These are phyloP conservation scores for Glycyrrhiza uralensis DNA, from an alignment of 306 rosid genomes.

Conservation along the genomic window DNA sequence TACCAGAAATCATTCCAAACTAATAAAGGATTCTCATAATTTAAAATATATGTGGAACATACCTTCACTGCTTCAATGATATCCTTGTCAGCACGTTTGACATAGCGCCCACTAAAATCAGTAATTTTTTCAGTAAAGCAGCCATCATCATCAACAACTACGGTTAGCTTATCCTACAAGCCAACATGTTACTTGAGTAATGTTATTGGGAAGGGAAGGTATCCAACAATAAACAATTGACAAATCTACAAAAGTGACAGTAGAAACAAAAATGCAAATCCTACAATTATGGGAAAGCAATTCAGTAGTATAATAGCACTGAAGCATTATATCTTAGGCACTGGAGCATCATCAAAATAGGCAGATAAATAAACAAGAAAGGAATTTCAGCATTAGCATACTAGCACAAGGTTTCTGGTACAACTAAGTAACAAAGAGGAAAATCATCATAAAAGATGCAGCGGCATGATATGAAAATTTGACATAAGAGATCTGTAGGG, in stretches of 20 bases:
- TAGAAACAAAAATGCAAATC: neutral
- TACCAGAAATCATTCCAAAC: neutral
- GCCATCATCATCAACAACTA: slow-evolving; percentile 98
- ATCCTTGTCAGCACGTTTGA: slow-evolving; percentile 85
- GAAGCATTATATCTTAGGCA: neutral
- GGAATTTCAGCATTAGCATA: neutral
- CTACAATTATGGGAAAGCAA: neutral
- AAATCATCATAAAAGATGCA: slow-evolving; percentile 3
- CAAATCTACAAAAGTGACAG: neutral
- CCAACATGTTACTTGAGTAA: slow-evolving; percentile 12
- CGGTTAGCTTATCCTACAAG: slow-evolving; percentile 72
- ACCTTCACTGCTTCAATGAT: slow-evolving; percentile 89
- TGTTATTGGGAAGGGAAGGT: neutral
- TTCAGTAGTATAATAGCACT: neutral
- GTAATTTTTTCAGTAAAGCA: slow-evolving; percentile 73
- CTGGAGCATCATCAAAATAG: slow-evolving; percentile 1
- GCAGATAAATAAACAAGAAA: neutral
- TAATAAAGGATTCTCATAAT: neutral
- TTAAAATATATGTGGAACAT: neutral
- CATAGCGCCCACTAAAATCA: slow-evolving; percentile 71
- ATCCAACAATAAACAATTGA: neutral
- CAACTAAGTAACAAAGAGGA: neutral
- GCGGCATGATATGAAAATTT: neutral
- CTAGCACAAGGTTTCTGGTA: neutral
- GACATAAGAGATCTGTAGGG: neutral